phyloP scores from a whole-genome alignment of 371 early-diverging fungal genomes.

The Lichtheimia hyalospora region DNA sequence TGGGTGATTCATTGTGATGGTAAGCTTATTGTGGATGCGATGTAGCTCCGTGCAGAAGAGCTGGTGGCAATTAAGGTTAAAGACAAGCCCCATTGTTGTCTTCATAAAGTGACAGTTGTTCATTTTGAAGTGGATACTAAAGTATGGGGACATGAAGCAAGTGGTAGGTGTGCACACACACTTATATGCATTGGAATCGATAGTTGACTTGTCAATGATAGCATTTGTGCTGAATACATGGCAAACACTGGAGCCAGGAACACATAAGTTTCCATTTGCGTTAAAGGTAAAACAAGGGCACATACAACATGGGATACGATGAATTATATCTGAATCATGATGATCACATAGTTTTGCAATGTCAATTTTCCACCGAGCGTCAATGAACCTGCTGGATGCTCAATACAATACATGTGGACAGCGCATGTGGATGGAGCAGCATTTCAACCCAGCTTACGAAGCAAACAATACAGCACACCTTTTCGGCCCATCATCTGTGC shows the following conservation, averaged over 20 bases:
- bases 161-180: slow-evolving; percentile 18
- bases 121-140: slow-evolving; percentile 29
- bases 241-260: slow-evolving; percentile 35
- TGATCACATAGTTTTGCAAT: slow-evolving; percentile 30
- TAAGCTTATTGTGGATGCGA: background rate
- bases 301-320: no score
- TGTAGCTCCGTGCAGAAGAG: slow-evolving; percentile 50
- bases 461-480: slow-evolving; percentile 19
- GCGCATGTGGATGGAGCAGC: slow-evolving; percentile 49
- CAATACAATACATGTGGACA: slow-evolving; percentile 42
- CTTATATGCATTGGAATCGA: background rate
- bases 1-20: background rate
- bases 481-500: slow-evolving; percentile 33
- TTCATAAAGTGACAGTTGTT: slow-evolving; percentile 34
- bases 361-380: slow-evolving; percentile 36
- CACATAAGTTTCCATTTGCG: slow-evolving; percentile 42
- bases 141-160: slow-evolving; percentile 40
- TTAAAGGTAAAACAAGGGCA: slow-evolving; percentile 47
- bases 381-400: slow-evolving; percentile 32
- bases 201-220: background rate
- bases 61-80: slow-evolving; percentile 28
- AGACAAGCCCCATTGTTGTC: slow-evolving; percentile 16
- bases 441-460: slow-evolving; percentile 24
- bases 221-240: slow-evolving; percentile 5
- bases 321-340: slow-evolving; percentile 20